phyloP scores from a whole-genome alignment of 495 filamentous ascomycete genomes.

The Aspergillus hancockii region DNA sequence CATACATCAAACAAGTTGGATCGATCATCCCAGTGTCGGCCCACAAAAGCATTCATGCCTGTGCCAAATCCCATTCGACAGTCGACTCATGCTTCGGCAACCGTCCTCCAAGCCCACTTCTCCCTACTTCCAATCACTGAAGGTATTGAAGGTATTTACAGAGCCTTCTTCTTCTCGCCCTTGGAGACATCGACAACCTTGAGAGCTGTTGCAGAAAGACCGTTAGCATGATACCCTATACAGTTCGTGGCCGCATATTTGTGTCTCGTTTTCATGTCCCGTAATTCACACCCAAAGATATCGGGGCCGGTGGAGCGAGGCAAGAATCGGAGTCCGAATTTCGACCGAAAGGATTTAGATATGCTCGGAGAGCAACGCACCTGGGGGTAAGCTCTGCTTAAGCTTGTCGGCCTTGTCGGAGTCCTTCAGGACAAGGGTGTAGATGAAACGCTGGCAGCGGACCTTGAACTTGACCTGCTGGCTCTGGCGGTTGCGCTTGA shows the following conservation, averaged over 20 bases:
- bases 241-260: neutral
- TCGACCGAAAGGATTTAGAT: neutral
- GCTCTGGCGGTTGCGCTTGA: constrained; percentile 90
- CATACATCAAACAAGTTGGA: constrained; percentile 2
- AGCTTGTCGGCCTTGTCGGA: constrained; percentile 99
- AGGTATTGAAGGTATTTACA: constrained; percentile 37
- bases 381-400: constrained; percentile 95
- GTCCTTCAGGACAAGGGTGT: constrained; percentile 97
- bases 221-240: constrained; percentile 28
- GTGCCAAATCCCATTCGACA: constrained; percentile 31
- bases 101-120: constrained; percentile 33
- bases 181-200: constrained; percentile 76
- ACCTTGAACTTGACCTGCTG: constrained; percentile 99
- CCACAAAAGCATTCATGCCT: constrained; percentile 36
- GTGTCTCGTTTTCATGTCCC: neutral
- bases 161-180: constrained; percentile 67
- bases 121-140: constrained; percentile 27
- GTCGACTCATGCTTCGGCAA: constrained; percentile 36
- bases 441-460: constrained; percentile 89
- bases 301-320: neutral
- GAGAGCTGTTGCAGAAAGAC: constrained; percentile 53
- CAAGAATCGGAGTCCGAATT: neutral
- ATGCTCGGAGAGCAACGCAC: constrained; percentile 55
- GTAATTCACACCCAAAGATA: neutral
- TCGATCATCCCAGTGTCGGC: constrained; percentile 36